These are phyloP conservation scores for Castanopsis chinensis DNA, from an alignment of 306 rosid species.

Conservation along the genomic window DNA sequence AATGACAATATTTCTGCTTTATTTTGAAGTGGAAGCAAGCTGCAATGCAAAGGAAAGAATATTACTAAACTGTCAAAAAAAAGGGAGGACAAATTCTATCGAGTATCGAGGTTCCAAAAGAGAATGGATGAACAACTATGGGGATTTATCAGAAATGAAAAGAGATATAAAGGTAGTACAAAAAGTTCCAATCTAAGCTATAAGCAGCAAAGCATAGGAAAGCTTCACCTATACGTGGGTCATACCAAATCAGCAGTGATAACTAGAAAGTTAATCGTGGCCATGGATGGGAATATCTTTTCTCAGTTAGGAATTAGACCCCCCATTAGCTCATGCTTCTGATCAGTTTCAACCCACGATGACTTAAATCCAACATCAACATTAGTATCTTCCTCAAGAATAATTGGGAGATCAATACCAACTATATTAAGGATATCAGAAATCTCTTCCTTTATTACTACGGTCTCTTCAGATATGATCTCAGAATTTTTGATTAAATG, in stretches of 20 bases:
- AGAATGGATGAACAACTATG: background rate
- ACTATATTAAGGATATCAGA: constrained; percentile 14
- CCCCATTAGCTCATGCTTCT: constrained; percentile 28
- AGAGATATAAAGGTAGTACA: background rate
- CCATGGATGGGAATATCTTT: constrained; percentile 3
- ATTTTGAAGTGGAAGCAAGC: too few relatives aligned
- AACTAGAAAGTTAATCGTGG: background rate
- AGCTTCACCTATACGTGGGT: constrained; percentile 11
- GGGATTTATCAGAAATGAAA: background rate
- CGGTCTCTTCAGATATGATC: constrained; percentile 14
- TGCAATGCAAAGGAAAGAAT: too few relatives aligned
- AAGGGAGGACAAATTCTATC: background rate
- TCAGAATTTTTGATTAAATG: constrained; percentile 28
- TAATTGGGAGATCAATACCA: constrained; percentile 5
- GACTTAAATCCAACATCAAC: constrained; percentile 27
- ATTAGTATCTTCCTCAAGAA: constrained; percentile 19
- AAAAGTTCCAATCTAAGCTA: background rate
- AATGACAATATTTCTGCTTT: background rate
- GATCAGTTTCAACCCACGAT: constrained; percentile 33
- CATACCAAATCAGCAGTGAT: constrained; percentile 1
- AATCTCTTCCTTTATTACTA: constrained; percentile 17
- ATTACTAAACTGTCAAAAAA: too few relatives aligned
- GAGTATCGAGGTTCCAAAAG: background rate
- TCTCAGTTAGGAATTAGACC: constrained; percentile 25
- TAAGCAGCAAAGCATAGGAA: background rate